A percentile compares a stretch with the other conserved stretches of the same genome.
phyloP scores from a whole-genome alignment of 352 stramenopile species.

The Phytopythium mirpurense region DNA sequence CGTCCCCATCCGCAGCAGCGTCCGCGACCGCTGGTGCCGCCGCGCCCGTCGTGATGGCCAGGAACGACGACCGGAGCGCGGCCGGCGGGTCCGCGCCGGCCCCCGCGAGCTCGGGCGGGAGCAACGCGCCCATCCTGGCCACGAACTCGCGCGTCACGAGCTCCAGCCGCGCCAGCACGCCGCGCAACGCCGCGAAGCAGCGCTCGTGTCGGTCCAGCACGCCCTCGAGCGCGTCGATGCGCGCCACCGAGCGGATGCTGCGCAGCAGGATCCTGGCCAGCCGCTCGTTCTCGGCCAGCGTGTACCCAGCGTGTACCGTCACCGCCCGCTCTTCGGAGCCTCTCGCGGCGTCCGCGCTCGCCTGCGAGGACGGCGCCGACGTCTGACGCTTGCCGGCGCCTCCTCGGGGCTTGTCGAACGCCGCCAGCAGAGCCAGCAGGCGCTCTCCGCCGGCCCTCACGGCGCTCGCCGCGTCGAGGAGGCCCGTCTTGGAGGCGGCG shows the following conservation, averaged over 20 bases:
- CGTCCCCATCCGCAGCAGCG: too few species aligned
- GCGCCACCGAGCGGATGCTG: constrained; percentile 56
- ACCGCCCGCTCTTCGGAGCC: too few species aligned
- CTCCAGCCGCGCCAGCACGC: constrained; percentile 25
- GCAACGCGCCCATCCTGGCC: neutral
- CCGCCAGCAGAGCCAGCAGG: constrained; percentile 25
- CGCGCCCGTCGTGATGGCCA: constrained; percentile 6
- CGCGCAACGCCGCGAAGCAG: constrained; percentile 26
- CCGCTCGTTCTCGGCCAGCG: constrained; percentile 71
- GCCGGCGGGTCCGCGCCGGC: neutral
- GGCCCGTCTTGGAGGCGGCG: constrained; percentile 10
- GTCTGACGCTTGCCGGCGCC: constrained; percentile 11
- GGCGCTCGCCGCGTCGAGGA: constrained; percentile 13
- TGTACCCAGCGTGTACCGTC: constrained; percentile 24
- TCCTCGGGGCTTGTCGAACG: constrained; percentile 42
- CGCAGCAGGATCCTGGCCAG: constrained; percentile 66
- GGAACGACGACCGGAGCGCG: constrained; percentile 7
- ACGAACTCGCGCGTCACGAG: constrained; percentile 26
- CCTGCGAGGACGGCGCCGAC: constrained; percentile 2
- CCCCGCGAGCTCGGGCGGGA: neutral
- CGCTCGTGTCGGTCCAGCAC: constrained; percentile 48
- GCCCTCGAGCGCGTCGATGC: constrained; percentile 37
- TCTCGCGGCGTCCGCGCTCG: neutral
- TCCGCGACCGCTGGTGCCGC: neutral
- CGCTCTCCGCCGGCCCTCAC: constrained; percentile 12